Evolutionary conservation across 352 stramenopile genomes (phyloP).

Genomic region (Phytophthora sansomeana): DNA sequence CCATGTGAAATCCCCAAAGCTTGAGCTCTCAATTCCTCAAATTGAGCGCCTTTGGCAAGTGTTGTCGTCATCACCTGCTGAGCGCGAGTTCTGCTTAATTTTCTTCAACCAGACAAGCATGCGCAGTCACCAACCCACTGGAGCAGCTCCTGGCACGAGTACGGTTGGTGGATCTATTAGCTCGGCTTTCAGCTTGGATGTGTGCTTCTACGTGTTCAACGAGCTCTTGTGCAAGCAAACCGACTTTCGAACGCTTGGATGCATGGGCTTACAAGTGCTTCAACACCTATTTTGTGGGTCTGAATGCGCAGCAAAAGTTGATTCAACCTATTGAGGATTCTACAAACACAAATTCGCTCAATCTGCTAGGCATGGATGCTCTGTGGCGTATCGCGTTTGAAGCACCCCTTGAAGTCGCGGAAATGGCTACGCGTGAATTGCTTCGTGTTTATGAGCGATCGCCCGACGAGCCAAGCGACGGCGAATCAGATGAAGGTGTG

Average conservation of each 20-base stretch:
- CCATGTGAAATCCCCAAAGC: constrained; percentile 79
- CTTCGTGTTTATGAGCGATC: constrained; percentile 84
- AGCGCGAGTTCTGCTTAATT: constrained; percentile 82
- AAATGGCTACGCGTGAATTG: constrained; percentile 80
- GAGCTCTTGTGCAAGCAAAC: constrained; percentile 84
- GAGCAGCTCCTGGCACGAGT: constrained; percentile 26
- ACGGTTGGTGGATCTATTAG: constrained; percentile 56
- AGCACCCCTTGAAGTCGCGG: constrained; percentile 75
- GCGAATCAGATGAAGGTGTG: constrained; percentile 42
- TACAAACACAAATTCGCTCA: constrained; percentile 34
- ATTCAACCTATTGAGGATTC: constrained; percentile 29
- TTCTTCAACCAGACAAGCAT: constrained; percentile 89
- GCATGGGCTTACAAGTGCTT: constrained; percentile 89
- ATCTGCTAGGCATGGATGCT: constrained; percentile 80
- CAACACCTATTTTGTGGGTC: constrained; percentile 84
- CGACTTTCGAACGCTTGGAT: constrained; percentile 74
- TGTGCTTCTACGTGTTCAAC: constrained; percentile 87
- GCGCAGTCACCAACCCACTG: constrained; percentile 47
- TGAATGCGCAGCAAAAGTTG: constrained; percentile 72
- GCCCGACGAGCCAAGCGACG: constrained; percentile 36
- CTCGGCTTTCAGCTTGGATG: constrained; percentile 77
- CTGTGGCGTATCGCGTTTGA: constrained; percentile 88
- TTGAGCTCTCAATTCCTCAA: constrained; percentile 80
- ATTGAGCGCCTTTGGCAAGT: constrained; percentile 82
- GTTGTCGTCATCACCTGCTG: constrained; percentile 73